These are phyloP conservation scores for Psidium guajava DNA, from an alignment of 345 rosid species.

Conservation along the genomic window DNA sequence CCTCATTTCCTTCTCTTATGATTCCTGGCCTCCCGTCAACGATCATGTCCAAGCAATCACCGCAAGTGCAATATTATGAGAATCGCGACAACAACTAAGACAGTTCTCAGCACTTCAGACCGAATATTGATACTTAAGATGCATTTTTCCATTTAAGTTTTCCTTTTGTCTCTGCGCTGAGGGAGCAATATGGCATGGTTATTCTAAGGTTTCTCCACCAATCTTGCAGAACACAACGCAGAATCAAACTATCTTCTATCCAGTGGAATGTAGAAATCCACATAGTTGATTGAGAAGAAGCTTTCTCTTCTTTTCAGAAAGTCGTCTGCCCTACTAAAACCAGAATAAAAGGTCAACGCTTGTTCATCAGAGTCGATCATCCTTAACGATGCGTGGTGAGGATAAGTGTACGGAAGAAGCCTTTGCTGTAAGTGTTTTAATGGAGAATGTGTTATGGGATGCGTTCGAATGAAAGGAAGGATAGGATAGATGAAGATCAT, in stretches of 20 bases:
- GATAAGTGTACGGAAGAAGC: no score
- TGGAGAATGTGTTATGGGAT: no score
- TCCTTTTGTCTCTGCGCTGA: neutral
- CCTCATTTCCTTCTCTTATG: neutral
- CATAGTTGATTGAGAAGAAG: neutral
- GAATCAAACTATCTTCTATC: neutral
- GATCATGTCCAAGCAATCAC: neutral
- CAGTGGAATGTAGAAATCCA: neutral
- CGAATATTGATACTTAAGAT: neutral
- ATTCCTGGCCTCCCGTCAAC: neutral
- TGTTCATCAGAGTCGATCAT: neutral
- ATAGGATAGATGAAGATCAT: no score
- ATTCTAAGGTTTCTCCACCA: neutral
- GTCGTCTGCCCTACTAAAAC: neutral
- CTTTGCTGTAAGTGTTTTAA: no score
- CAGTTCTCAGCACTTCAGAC: neutral
- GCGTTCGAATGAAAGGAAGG: no score
- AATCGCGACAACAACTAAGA: neutral
- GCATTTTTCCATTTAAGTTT: neutral
- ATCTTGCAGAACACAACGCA: accelerated
- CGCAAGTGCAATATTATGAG: neutral
- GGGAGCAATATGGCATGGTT: neutral
- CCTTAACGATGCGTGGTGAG: no score
- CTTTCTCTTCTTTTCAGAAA: neutral
- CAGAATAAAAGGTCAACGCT: neutral